A percentile compares a stretch with the other conserved stretches of the same genome.
These are phyloP conservation scores for Tulasnella calospora DNA, from an alignment of 768 basidiomycete species.

Conservation along the genomic window DNA sequence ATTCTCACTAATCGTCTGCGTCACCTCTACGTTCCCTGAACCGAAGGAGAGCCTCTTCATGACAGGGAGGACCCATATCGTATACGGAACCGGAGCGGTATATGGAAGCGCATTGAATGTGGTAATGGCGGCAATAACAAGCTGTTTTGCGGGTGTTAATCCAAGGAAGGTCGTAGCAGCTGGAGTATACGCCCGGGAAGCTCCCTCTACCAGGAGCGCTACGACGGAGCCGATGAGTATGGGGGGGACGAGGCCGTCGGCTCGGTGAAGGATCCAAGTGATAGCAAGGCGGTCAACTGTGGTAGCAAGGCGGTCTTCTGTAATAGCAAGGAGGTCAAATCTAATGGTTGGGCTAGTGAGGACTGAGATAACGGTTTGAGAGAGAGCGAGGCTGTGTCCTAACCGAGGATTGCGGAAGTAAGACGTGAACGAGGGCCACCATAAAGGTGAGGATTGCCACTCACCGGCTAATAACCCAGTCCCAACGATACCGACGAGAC, in stretches of 20 bases:
- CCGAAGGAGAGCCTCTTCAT: neutral
- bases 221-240: neutral
- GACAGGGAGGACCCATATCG: neutral
- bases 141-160: neutral
- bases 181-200: neutral
- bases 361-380: neutral
- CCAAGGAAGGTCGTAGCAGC: neutral
- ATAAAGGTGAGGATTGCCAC: neutral
- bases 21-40: neutral
- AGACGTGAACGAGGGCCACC: neutral
- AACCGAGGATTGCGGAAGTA: neutral
- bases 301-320: neutral
- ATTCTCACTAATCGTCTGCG: neutral
- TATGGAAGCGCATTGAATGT: neutral
- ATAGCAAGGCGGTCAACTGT: neutral
- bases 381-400: neutral
- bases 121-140: neutral
- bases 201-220: neutral
- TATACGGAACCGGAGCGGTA: neutral
- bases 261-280: neutral
- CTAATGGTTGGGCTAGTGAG: neutral
- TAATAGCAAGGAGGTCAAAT: neutral
- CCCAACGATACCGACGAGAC: neutral
- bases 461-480: neutral
- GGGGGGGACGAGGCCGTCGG: neutral